Evolutionary conservation across 257 asterid species (phyloP).

Genomic region (Solanum medicagineum): DNA sequence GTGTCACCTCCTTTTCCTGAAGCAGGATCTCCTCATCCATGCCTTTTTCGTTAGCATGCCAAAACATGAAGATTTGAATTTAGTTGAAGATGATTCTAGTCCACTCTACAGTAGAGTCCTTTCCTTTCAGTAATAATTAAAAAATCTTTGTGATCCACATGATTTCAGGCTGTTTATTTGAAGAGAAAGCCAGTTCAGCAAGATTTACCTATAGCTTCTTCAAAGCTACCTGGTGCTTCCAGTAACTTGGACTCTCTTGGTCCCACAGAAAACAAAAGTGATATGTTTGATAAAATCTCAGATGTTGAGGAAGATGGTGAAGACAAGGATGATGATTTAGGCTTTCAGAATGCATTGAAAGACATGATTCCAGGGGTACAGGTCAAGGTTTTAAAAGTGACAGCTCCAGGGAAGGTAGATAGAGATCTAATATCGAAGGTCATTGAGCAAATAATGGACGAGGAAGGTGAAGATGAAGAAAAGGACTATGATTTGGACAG

Average conservation of each 20-base stretch:
- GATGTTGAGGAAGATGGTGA: constrained; percentile 61
- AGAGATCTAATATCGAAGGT: constrained; percentile 73
- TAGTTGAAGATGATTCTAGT: neutral
- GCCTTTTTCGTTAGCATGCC: neutral
- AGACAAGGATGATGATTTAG: constrained; percentile 61
- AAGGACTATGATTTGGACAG: constrained; percentile 34
- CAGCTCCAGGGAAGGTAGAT: constrained; percentile 64
- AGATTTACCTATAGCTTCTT: constrained; percentile 36
- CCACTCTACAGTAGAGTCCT: neutral
- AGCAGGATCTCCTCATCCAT: neutral
- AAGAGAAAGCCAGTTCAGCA: constrained; percentile 49
- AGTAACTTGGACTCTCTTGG: constrained; percentile 41
- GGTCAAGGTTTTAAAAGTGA: constrained; percentile 81
- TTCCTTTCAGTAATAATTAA: neutral
- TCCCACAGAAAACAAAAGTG: constrained; percentile 43
- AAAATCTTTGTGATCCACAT: neutral
- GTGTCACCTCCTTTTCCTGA: neutral
- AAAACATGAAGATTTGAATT: neutral
- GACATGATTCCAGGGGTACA: constrained; percentile 94
- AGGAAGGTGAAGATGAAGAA: constrained; percentile 61
- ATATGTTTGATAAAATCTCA: constrained; percentile 40
- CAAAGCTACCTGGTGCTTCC: constrained; percentile 34
- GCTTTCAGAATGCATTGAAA: constrained; percentile 54
- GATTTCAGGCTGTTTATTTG: constrained; percentile 77
- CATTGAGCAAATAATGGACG: constrained; percentile 79